phyloP scores from a whole-genome alignment of 495 filamentous ascomycete species.

The Lepidopterella palustris region DNA sequence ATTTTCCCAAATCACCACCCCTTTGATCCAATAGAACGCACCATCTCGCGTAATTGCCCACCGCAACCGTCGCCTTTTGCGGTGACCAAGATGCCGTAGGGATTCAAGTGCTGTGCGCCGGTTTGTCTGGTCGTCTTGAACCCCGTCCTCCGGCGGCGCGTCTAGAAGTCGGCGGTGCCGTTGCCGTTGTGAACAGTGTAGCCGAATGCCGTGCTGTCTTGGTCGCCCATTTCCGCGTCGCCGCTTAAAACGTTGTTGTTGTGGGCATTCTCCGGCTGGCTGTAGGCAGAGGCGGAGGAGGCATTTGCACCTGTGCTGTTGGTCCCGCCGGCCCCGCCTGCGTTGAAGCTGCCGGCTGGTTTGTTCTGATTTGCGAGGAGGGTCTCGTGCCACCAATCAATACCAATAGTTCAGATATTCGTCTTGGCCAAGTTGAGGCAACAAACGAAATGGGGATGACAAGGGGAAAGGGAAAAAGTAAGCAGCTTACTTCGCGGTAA shows the following conservation, averaged over 20 bases:
- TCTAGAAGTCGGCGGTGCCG: constrained; percentile 30
- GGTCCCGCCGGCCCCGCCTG: constrained; percentile 23
- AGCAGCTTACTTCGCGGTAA: constrained; percentile 84
- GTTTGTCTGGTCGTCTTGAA: constrained; percentile 2
- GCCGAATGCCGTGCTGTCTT: constrained; percentile 32
- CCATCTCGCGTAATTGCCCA: neutral
- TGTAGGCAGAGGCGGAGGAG: constrained; percentile 14
- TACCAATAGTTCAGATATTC: constrained; percentile 34
- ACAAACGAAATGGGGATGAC: constrained; percentile 27
- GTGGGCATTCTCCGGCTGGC: constrained; percentile 24
- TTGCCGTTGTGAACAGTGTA: constrained; percentile 35
- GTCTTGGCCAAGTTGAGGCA: constrained; percentile 27
- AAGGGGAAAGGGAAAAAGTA: constrained; percentile 29
- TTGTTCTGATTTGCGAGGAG: constrained; percentile 38
- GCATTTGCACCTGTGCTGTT: constrained; percentile 23
- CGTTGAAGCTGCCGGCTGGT: constrained; percentile 22
- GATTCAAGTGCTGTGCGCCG: constrained; percentile 4
- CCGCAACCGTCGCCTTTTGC: constrained; percentile 22
- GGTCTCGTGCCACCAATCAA: constrained; percentile 38
- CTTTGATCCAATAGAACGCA: constrained; percentile 7
- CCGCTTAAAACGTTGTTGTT: constrained; percentile 32
- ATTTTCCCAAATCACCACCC: neutral
- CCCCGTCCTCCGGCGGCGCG: constrained; percentile 19
- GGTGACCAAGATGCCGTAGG: constrained; percentile 18
- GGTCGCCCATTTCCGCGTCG: constrained; percentile 32